phyloP scores from a whole-genome alignment of 1,284 basidiomycete genomes.

The Farysia itapuensis region DNA sequence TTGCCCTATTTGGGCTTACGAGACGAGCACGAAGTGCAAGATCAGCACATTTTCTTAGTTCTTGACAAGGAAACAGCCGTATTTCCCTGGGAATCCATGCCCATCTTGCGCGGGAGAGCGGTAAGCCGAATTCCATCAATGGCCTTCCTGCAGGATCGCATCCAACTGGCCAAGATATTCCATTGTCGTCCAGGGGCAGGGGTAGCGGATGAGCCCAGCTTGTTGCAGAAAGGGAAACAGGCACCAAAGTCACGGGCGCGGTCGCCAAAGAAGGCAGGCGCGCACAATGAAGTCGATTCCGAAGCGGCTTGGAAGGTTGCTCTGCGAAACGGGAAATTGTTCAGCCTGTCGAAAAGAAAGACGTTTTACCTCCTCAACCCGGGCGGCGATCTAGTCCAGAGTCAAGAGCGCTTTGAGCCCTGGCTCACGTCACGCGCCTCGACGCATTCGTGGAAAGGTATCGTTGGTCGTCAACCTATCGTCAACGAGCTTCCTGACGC shows the following conservation, averaged over 20 bases:
- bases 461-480: constrained; percentile 69
- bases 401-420: constrained; percentile 76
- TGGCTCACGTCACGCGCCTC: constrained; percentile 67
- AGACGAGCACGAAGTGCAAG: constrained; percentile 62
- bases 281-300: neutral
- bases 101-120: constrained; percentile 77
- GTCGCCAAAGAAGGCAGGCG: constrained; percentile 9
- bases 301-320: constrained; percentile 24
- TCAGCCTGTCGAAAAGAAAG: constrained; percentile 31
- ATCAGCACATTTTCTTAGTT: constrained; percentile 84
- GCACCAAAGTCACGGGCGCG: constrained; percentile 8
- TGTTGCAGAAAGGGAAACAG: constrained; percentile 26
- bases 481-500: constrained; percentile 44
- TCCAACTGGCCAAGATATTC: constrained; percentile 35
- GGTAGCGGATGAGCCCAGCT: constrained; percentile 5
- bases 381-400: constrained; percentile 80
- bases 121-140: constrained; percentile 87
- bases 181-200: neutral
- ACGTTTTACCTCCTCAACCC: constrained; percentile 89
- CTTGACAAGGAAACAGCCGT: constrained; percentile 87
- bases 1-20: constrained; percentile 18
- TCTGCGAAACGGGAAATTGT: constrained; percentile 33
- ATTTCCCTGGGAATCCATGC: constrained; percentile 95
- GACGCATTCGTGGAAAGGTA: constrained; percentile 78
- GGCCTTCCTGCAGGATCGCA: constrained; percentile 81